These are phyloP conservation scores for Trichoderma sp. DNA, from an alignment of 2,329 filamentous ascomycete genomes.

Conservation along the genomic window DNA sequence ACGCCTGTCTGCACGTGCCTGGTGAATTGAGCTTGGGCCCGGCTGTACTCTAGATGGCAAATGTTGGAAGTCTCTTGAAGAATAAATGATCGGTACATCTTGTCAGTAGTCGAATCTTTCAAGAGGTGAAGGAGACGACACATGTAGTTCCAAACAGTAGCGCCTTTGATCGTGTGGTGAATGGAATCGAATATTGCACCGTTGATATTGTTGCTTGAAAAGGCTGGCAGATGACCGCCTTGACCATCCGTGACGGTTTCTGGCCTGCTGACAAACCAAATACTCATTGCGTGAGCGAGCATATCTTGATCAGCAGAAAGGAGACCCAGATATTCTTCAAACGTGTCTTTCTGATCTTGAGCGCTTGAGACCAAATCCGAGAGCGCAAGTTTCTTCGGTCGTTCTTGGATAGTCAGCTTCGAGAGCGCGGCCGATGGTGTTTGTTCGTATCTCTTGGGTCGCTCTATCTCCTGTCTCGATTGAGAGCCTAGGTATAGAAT, in stretches of 20 bases:
- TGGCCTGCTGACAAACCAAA: constrained; percentile 43
- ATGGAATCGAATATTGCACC: constrained; percentile 46
- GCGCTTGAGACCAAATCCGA: constrained; percentile 36
- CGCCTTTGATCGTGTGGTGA: constrained; percentile 38
- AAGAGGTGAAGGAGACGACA: constrained; percentile 41
- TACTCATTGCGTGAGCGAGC: constrained; percentile 39
- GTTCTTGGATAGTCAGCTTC: constrained; percentile 36
- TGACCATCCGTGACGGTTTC: constrained; percentile 50
- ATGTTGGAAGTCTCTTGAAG: constrained; percentile 51
- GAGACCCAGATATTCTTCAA: constrained; percentile 41
- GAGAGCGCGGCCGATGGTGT: constrained; percentile 36
- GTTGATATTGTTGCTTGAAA: constrained; percentile 47
- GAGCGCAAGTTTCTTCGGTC: constrained; percentile 35
- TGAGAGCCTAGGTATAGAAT: constrained; percentile 44
- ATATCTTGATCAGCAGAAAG: constrained; percentile 38
- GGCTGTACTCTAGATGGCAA: constrained; percentile 47
- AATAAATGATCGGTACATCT: constrained; percentile 38
- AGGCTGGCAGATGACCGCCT: constrained; percentile 41
- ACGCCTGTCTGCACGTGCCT: constrained; percentile 42
- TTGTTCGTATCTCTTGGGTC: constrained; percentile 37
- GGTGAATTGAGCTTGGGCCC: constrained; percentile 43
- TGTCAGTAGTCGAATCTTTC: constrained; percentile 31
- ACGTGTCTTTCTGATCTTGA: constrained; percentile 37
- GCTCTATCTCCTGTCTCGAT: constrained; percentile 29
- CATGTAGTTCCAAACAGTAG: constrained; percentile 47